phyloP scores from a whole-genome alignment of 257 asterid species.

The Solanum appendiculatum region DNA sequence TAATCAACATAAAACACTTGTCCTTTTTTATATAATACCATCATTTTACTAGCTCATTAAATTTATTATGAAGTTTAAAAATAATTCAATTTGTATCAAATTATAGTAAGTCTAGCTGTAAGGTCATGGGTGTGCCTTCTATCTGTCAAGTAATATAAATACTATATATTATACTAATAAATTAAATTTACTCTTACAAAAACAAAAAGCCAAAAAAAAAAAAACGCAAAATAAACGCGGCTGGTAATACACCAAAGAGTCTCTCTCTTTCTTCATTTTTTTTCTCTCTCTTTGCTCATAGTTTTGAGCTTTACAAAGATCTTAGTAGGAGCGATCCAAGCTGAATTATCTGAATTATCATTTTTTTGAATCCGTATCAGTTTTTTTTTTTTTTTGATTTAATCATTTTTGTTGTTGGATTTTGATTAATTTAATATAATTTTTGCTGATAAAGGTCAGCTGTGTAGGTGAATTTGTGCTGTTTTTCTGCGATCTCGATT shows the following conservation, averaged over 20 bases:
- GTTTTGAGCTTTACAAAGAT: slow-evolving; percentile 53
- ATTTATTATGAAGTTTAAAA: not conserved
- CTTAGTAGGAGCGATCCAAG: slow-evolving; percentile 45
- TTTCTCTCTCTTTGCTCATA: slow-evolving; percentile 35
- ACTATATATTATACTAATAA: not conserved
- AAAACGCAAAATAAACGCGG: slow-evolving; percentile 41
- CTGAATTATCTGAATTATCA: slow-evolving; percentile 20
- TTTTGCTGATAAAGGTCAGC: slow-evolving; percentile 2
- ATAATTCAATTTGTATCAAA: not conserved
- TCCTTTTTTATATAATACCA: not conserved
- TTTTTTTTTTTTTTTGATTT: not conserved
- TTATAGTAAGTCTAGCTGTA: not conserved
- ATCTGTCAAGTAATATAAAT: not conserved
- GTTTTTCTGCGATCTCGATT: slow-evolving; percentile 26
- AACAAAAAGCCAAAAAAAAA: not conserved
- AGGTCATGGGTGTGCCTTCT: not conserved
- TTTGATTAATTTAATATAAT: not conserved
- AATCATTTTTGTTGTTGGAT: not conserved
- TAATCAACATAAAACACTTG: not conserved
- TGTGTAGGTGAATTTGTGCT: slow-evolving; percentile 35
- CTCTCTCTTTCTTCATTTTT: slow-evolving; percentile 8
- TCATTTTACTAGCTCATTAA: not conserved
- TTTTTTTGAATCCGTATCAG: not conserved
- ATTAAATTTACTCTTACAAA: not conserved
- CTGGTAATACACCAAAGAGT: slow-evolving; percentile 43